Evolutionary conservation across 176 grass and related monocot genomes (phyloP), one percentile per base, ranked within the genome.

Genomic region (Cenchrus americanus): DNA sequence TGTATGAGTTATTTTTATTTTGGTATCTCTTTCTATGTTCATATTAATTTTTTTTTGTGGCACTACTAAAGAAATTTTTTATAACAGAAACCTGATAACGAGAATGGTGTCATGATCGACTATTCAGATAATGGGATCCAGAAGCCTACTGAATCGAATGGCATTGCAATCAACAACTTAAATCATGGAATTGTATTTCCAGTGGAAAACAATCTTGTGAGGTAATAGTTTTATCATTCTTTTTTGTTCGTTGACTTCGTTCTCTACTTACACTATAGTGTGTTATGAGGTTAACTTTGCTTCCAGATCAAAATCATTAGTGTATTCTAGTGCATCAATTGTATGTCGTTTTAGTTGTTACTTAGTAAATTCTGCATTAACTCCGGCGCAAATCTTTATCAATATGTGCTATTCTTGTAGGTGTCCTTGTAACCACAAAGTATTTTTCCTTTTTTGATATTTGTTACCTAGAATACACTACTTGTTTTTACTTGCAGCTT

Each of bases 211-310:
- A 88, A 58, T 46, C 49, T 60, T 88, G 26, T 13, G 14, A 88
- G 87, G 87, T 88, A 68, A 46, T 73, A 59, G 17, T 66, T 7
- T 49, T 88, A 58, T 57, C 32, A 78, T 46, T 83, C 11, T 83
- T 83, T 6, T 69, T n/a, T 66, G 27, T 69, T 81, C 43, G 18
- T 54, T 60, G 12, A 64, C 65, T 69, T 81, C 43, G 18, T 54
- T 60, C 17, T 71, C 65, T 72, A 23, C 32, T 63, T 48, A 32
- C 10, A 64, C 12, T 8, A 5, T 71, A 34, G 46, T 8, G 5
- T 55, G 3, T 1, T 62, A 43, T 14, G 47, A 37, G 34, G 34
- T 37, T 37, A 37, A 37, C 34, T 37, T 37, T 4, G 34, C 34
- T 37, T 37, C 4, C 34, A 37, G 34, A 37, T 37, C 34, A 37